A percentile compares a stretch with the other conserved stretches of the same genome.
These are phyloP conservation scores for Plantago ovata DNA, from an alignment of 257 asterid species.

Conservation along the genomic window DNA sequence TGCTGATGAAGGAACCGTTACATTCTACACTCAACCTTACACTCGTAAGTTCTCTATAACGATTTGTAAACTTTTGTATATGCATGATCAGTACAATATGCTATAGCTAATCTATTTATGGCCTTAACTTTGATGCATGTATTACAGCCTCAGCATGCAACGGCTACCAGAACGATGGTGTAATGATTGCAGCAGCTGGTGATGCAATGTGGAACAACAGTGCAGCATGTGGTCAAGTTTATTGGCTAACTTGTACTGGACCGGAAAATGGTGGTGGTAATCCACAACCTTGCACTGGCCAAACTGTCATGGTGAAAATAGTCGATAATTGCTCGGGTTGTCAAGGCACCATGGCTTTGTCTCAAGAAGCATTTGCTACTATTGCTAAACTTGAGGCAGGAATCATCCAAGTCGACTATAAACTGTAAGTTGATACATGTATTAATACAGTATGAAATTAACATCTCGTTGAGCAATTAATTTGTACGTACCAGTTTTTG, in stretches of 20 bases:
- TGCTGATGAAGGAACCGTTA: slow-evolving; percentile 39
- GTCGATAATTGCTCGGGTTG: slow-evolving; percentile 43
- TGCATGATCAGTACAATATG: too few relatives aligned
- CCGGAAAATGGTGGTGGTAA: slow-evolving; percentile 35
- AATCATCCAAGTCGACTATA: slow-evolving; percentile 25
- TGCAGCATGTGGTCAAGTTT: slow-evolving; percentile 37
- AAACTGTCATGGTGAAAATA: slow-evolving; percentile 25
- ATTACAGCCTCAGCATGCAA: slow-evolving; percentile 36
- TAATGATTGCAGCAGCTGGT: slow-evolving; percentile 48
- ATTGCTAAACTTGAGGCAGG: slow-evolving; percentile 49
- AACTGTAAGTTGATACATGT: slow-evolving; percentile 20
- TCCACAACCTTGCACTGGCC: slow-evolving; percentile 42
- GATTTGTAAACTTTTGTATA: too few relatives aligned
- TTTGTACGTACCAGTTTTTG: too few relatives aligned
- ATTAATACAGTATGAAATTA: too few relatives aligned
- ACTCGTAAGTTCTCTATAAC: slow-evolving; percentile 32
- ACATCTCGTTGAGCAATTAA: too few relatives aligned
- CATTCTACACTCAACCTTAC: slow-evolving; percentile 48
- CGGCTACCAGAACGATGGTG: slow-evolving; percentile 34
- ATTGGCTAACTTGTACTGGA: slow-evolving; percentile 38
- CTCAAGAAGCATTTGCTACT: slow-evolving; percentile 41
- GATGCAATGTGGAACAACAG: slow-evolving; percentile 31
- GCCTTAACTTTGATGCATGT: background rate
- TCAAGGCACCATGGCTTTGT: slow-evolving; percentile 41
- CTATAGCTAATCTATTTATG: background rate